Base-by-base conservation (phyloP, 352 stramenopile species). In the Peronospora destructor region DNA sequence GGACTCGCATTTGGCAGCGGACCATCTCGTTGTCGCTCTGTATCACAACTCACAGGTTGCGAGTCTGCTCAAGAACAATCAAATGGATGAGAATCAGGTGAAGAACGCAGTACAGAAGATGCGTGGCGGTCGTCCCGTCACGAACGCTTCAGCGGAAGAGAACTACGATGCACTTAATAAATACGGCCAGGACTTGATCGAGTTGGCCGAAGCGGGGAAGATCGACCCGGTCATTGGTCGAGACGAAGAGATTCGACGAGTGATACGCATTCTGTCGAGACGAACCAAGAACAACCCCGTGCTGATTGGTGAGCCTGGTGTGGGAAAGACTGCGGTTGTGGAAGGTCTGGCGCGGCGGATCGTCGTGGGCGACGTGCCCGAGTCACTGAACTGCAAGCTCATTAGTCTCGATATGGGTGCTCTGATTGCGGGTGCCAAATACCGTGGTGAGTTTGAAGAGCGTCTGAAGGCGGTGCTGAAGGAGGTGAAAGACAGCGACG, bases 401-500 rank as follows among this genome's bases (percentile, higher is more conserved):
- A 77, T 96, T 34, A 95, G 87, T 14, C 69, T 99, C 10, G 96
- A 99, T 50, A 95, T 99, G 85, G 96, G 91, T 16, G 88, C 92
- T 6, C 52, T 99, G 13, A 87, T 99, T 16, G 97, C 97, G 10
- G 96, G 96, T 14, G 94, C 95, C n/a, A 98, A 98, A 60, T 98
- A 98, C 61, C 78, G 94, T 14, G 97, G 97, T 38, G 95, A 99
- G 59, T 99, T 99, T 68, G 97, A 99, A 74, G 96, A 99, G 61
- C 76, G 97, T 21, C 64, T 99, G 13, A 96, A 97, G 56, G 84
- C 85, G 11, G 94, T 98, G 28, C 65, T 99, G 47, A 94, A 95
- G 59, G 89, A 97, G 45, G 83, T 96, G 44, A 84, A 95, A 54
- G 79, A 94, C 19, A 93, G 92, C 45, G 78, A 98, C 49, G 91